These are phyloP conservation scores for Botryosphaeria dothidea DNA, from an alignment of 2,329 filamentous ascomycete species.

Conservation along the genomic window DNA sequence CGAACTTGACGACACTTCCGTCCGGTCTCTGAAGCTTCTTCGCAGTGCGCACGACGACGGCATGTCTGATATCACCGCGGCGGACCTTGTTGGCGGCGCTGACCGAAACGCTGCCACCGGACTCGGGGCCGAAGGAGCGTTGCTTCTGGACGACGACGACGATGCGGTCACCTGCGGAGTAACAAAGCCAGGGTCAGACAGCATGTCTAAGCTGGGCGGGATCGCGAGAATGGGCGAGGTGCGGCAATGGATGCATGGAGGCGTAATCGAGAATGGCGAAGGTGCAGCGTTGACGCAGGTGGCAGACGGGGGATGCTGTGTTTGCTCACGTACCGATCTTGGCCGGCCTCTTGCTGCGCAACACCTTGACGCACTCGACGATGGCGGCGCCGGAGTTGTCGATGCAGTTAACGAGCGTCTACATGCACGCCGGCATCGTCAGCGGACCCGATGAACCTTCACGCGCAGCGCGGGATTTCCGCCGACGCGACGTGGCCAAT, in stretches of 20 bases:
- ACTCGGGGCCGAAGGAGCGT: conserved; percentile 71
- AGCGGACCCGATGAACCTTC: background rate
- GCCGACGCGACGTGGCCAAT: background rate
- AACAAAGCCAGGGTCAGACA: background rate
- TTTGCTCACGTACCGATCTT: conserved; percentile 70
- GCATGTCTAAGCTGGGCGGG: background rate
- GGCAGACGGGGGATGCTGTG: background rate
- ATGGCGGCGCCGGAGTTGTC: conserved; percentile 98
- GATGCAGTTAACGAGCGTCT: conserved; percentile 99
- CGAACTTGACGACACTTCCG: conserved; percentile 88
- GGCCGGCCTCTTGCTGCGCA: conserved; percentile 86
- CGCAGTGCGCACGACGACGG: conserved; percentile 86
- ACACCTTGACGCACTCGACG: conserved; percentile 91
- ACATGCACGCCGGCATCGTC: conserved; percentile 1
- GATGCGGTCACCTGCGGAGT: conserved; percentile 78
- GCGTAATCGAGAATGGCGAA: background rate
- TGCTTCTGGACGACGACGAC: conserved; percentile 98
- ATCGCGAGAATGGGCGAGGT: background rate
- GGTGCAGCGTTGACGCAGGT: conserved; percentile 5
- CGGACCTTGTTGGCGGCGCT: conserved; percentile 88
- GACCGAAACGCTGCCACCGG: conserved; percentile 70
- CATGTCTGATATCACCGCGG: conserved; percentile 93
- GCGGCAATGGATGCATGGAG: background rate
- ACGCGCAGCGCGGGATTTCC: background rate
- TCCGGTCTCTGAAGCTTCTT: conserved; percentile 87